Conservation (phyloP, 139 green algal species). For the Deuterostichococcus epilithicus region DNA sequence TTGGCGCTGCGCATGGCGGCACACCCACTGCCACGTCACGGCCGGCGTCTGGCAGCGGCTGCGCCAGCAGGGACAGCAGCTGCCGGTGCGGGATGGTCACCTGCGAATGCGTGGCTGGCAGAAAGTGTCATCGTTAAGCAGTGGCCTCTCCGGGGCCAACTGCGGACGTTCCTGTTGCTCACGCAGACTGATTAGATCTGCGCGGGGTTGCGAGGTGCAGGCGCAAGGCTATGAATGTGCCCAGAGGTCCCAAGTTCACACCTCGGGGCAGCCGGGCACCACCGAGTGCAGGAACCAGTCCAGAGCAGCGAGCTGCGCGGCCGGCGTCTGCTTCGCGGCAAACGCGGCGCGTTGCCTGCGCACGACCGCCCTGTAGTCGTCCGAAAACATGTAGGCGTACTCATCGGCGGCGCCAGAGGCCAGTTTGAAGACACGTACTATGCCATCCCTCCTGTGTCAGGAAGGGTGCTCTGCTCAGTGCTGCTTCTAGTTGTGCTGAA, state of each 20-base stretch:
- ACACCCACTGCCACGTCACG: too few relatives aligned
- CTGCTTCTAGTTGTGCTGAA: neutral
- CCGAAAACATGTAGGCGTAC: conserved; percentile 28
- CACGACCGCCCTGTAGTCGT: conserved; percentile 25
- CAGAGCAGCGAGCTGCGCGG: conserved; percentile 17
- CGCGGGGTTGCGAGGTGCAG: too few relatives aligned
- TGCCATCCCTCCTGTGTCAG: neutral
- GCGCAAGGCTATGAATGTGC: too few relatives aligned
- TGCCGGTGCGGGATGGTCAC: conserved; percentile 32
- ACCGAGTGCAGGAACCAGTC: conserved; percentile 32
- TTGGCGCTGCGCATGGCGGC: too few relatives aligned
- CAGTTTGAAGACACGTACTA: conserved; percentile 35
- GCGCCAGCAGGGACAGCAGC: conserved; percentile 28
- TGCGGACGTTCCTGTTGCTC: too few relatives aligned
- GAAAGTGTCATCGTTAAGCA: too few relatives aligned
- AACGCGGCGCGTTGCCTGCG: neutral
- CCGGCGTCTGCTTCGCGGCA: neutral
- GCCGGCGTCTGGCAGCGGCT: neutral
- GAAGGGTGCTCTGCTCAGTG: neutral
- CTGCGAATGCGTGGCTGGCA: conserved; percentile 17
- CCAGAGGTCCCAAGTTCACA: too few relatives aligned
- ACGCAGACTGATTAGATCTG: too few relatives aligned
- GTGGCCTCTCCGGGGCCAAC: too few relatives aligned
- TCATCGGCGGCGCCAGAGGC: conserved; percentile 21
- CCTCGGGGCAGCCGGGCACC: conserved; percentile 6